Conservation (phyloP, 164 flowering plant species). For the Aristolochia californica region DNA sequence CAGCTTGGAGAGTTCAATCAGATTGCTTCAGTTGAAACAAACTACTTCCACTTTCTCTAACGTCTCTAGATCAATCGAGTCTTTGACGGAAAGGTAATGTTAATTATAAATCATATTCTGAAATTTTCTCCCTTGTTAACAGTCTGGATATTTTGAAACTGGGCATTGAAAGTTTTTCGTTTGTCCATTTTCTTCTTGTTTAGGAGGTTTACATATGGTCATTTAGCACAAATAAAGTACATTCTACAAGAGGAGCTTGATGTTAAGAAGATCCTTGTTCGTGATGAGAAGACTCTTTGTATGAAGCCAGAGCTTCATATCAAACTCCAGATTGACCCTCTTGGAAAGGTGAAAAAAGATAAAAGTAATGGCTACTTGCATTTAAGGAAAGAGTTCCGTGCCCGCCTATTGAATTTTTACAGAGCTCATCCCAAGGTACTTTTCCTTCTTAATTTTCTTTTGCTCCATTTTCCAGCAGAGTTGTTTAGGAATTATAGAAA, state of each 20-base stretch:
- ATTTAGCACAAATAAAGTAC: constrained; percentile 81
- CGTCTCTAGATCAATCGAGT: constrained; percentile 36
- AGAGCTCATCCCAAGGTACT: constrained; percentile 71
- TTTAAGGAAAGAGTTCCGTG: constrained; percentile 45
- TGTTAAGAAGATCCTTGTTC: constrained; percentile 33
- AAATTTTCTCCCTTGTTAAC: neutral
- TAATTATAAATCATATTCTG: constrained; percentile 1
- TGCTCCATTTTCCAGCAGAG: neutral
- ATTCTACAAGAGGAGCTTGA: constrained; percentile 61
- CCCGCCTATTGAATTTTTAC: constrained; percentile 37
- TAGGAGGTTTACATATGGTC: constrained; percentile 63
- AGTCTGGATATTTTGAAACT: neutral
- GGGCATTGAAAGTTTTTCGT: neutral
- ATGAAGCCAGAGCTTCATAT: constrained; percentile 70
- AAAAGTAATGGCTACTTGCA: constrained; percentile 16
- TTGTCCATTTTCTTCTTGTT: constrained; percentile 1
- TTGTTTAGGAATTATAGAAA: neutral
- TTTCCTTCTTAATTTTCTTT: neutral
- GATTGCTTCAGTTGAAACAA: constrained; percentile 49
- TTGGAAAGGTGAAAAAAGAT: constrained; percentile 21
- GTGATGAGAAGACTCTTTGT: constrained; percentile 58
- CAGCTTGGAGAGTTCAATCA: constrained; percentile 40
- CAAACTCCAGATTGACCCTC: constrained; percentile 25
- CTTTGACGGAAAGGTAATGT: constrained; percentile 65
- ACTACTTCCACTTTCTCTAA: constrained; percentile 38